Evolutionary conservation across 495 filamentous ascomycete genomes (phyloP), one percentile per base, ranked within the genome.

Genomic region (Aeminium ludgeri): DNA sequence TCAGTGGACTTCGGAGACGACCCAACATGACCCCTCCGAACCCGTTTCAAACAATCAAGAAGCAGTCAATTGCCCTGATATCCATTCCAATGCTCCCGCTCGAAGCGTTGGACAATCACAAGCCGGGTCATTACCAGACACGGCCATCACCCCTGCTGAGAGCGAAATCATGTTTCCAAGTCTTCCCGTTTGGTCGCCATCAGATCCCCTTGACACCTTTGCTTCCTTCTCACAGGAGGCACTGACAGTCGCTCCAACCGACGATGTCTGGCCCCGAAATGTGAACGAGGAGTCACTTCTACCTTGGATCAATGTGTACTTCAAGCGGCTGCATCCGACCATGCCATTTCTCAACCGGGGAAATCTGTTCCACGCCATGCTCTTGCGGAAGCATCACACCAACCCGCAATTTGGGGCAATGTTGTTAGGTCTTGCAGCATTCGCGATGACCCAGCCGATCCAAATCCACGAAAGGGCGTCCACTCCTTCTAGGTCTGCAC

Each of bases 141-240:
- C 23, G 4, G 23, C 23, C 23, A 25, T 25, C 36, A 38, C 18
- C 20, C 36, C 36, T 10, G 13, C 13, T 12, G 13, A 25, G 10
- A 38, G 36, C 36, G 36, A 38, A n/a, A 25, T 38, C 20, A 23
- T 38, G 13, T 38, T 38, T n/a, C 36, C 36, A 7, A 38, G 36
- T 27, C 36, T 38, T 2, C 36, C 36, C 11, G 27, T 38, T 19
- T 11, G 13, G 12, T 38, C 36, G 20, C 36, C 36, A 2, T 27
- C 36, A 5, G 27, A 20, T 13, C 27, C 36, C 10, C 27, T 19
- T 11, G 36, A 38, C 16, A 17, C 36, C 6, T 38, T 38, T 13
- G 18, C 18, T 17, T 19, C 36, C 7, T 20, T 38, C 10, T 23
- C 27, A 2, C 20, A 38, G 18, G 18, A 27, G 6, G 20, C 23